A percentile compares a stretch with the other conserved stretches of the same genome.
These are phyloP conservation scores for Linaria vulgaris DNA, from an alignment of 257 asterid species.

Conservation along the genomic window DNA sequence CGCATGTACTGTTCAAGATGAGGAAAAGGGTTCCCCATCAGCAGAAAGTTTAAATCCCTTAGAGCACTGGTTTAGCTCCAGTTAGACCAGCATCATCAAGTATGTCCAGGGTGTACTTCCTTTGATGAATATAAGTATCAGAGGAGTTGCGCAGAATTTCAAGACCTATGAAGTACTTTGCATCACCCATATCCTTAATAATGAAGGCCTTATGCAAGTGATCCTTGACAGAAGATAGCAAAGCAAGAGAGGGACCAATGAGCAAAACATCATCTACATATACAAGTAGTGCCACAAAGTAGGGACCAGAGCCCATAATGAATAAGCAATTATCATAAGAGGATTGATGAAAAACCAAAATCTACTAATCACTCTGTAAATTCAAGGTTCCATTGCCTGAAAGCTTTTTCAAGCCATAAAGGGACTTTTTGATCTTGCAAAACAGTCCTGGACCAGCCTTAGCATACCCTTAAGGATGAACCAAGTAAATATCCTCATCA, in stretches of 20 bases:
- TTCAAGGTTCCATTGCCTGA: too few relatives aligned
- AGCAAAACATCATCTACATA: conserved; percentile 12
- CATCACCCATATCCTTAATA: too few relatives aligned
- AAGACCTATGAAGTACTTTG: neutral
- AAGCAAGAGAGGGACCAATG: fast-evolving
- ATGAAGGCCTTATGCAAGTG: too few relatives aligned
- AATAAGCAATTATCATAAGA: too few relatives aligned
- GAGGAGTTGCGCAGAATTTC: neutral
- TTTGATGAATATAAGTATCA: neutral
- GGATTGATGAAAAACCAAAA: too few relatives aligned
- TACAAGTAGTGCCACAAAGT: too few relatives aligned
- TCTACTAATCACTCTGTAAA: too few relatives aligned
- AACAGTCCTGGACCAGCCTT: neutral
- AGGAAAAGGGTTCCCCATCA: too few relatives aligned
- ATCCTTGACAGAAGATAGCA: neutral
- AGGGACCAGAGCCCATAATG: too few relatives aligned
- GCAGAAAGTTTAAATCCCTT: neutral
- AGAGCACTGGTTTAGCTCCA: neutral
- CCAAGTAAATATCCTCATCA: conserved; percentile 4
- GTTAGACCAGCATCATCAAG: neutral
- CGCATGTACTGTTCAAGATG: too few relatives aligned
- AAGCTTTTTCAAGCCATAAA: conserved; percentile 11
- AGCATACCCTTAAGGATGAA: neutral
- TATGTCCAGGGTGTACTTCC: neutral
- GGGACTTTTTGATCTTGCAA: neutral